A percentile compares a stretch with the other conserved stretches of the same genome.
Conservation (phyloP, 2,329 filamentous ascomycete genomes). For the Colletotrichum sp. region DNA sequence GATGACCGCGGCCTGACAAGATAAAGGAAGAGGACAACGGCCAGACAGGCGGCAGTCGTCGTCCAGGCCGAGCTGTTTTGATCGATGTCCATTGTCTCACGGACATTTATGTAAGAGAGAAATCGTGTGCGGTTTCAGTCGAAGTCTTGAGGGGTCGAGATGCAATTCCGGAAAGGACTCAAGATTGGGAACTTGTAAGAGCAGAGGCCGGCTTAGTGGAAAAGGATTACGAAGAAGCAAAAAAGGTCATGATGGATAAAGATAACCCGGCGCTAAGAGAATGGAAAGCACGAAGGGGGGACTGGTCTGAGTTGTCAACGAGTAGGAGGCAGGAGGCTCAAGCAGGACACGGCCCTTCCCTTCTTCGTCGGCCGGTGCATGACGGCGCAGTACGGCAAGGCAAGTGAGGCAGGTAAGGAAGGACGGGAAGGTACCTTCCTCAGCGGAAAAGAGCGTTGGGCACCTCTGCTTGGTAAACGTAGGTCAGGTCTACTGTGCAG, state of each 20-base stretch:
- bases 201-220: neutral
- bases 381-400: neutral
- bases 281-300: neutral
- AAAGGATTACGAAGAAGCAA: neutral
- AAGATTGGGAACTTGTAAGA: neutral
- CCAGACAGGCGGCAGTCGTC: neutral
- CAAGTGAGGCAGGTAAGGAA: neutral
- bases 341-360: constrained; percentile 9
- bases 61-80: neutral
- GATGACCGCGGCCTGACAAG: neutral
- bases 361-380: constrained; percentile 7
- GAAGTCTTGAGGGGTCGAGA: neutral
- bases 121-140: neutral
- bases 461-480: neutral
- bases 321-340: neutral
- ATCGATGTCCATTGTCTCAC: neutral
- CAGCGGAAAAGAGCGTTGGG: neutral
- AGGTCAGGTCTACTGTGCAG: neutral
- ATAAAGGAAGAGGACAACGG: neutral
- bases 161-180: neutral
- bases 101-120: neutral
- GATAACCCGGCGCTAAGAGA: neutral
- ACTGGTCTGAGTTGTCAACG: neutral
- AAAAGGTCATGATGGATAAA: neutral
- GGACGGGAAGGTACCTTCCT: neutral